These are phyloP conservation scores for Boletus huronensis DNA, from an alignment of 768 basidiomycete species.

Conservation along the genomic window DNA sequence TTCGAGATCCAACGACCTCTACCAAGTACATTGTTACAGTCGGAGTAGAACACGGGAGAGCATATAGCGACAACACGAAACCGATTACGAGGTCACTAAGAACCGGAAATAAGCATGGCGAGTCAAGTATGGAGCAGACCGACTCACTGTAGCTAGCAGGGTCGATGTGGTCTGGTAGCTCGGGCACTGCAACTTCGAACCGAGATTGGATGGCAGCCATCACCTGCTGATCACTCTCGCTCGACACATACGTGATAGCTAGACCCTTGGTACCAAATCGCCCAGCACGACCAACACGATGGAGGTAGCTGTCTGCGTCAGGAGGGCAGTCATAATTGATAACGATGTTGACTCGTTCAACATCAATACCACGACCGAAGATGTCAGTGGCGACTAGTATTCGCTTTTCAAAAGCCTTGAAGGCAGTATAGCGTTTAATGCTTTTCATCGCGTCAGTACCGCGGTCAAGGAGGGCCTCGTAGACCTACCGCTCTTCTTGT, in stretches of 20 bases:
- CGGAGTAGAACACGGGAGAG: slow-evolving; percentile 4
- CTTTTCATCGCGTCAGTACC: slow-evolving; percentile 39
- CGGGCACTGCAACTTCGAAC: slow-evolving; percentile 96
- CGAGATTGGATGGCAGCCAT: slow-evolving; percentile 92
- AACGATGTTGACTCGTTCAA: slow-evolving; percentile 99
- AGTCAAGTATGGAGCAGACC: background rate
- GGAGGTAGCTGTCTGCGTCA: slow-evolving; percentile 97
- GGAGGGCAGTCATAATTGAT: slow-evolving; percentile 98
- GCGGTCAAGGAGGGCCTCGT: background rate
- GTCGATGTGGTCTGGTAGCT: slow-evolving; percentile 91
- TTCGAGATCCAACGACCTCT: slow-evolving; percentile 6
- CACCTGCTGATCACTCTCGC: slow-evolving; percentile 89
- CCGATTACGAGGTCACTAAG: slow-evolving; percentile 45
- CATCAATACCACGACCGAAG: slow-evolving; percentile 98
- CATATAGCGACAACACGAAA: slow-evolving; percentile 12
- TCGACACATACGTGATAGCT: slow-evolving; percentile 94
- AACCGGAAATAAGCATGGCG: background rate
- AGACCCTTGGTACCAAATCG: slow-evolving; percentile 99
- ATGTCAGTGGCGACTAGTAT: slow-evolving; percentile 99
- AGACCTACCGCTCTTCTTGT: slow-evolving; percentile 90
- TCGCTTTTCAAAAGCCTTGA: slow-evolving; percentile 99
- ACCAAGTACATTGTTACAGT: slow-evolving; percentile 25
- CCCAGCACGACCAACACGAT: slow-evolving; percentile 98
- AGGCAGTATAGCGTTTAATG: slow-evolving; percentile 93
- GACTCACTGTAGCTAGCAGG: slow-evolving; percentile 91